These are phyloP conservation scores for Populus simonii DNA, from an alignment of 345 rosid species.

Conservation along the genomic window DNA sequence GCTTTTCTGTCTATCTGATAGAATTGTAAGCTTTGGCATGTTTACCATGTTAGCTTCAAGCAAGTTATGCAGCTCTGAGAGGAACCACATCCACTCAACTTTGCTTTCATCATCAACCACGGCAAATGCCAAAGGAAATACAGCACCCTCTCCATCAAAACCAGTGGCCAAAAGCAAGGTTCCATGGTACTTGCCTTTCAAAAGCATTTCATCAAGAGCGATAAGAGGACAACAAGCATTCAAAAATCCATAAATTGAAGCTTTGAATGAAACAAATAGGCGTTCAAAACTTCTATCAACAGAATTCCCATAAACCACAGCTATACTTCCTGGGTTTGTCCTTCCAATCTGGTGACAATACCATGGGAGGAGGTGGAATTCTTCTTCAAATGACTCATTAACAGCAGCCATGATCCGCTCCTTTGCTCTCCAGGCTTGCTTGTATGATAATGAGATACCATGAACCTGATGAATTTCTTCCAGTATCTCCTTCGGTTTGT, in stretches of 20 bases:
- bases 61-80: slow-evolving; percentile 20
- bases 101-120: slow-evolving; percentile 20
- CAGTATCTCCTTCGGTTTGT: slow-evolving; percentile 88
- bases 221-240: slow-evolving; percentile 24
- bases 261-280: slow-evolving; percentile 23
- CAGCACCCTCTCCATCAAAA: slow-evolving; percentile 26
- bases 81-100: slow-evolving; percentile 27
- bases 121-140: slow-evolving; percentile 25
- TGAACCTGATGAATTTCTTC: slow-evolving; percentile 91
- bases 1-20: slow-evolving; percentile 23
- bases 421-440: slow-evolving; percentile 99
- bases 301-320: slow-evolving; percentile 18
- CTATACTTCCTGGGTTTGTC: slow-evolving; percentile 28
- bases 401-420: slow-evolving; percentile 31
- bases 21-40: slow-evolving; percentile 29
- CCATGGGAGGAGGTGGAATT: slow-evolving; percentile 16
- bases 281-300: slow-evolving; percentile 19
- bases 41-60: slow-evolving; percentile 23
- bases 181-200: slow-evolving; percentile 39
- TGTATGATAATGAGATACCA: slow-evolving; percentile 87
- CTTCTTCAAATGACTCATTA: slow-evolving; percentile 22
- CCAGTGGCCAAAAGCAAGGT: slow-evolving; percentile 26
- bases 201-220: slow-evolving; percentile 12
- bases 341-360: slow-evolving; percentile 22
- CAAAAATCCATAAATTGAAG: slow-evolving; percentile 26